Percentiles rank a stretch among this genome's conserved stretches.
Evolutionary conservation across 352 stramenopile species (phyloP).

Genomic region (Phytopythium vexans): DNA sequence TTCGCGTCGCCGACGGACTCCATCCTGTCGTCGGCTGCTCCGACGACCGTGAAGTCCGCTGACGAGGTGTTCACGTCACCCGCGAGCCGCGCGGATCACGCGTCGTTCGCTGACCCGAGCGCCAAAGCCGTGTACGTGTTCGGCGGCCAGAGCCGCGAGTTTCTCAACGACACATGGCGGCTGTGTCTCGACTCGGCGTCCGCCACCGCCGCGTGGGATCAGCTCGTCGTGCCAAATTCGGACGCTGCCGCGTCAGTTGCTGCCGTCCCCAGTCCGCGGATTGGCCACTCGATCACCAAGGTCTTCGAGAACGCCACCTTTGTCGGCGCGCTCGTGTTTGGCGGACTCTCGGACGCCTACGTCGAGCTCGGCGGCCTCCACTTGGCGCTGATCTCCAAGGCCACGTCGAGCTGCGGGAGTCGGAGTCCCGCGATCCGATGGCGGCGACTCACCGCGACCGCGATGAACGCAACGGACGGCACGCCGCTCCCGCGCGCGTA

Average conservation of each 20-base stretch:
- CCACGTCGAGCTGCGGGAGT: constrained; percentile 14
- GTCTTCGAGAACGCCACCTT: constrained; percentile 45
- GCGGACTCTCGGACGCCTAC: constrained; percentile 46
- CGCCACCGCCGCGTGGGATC: constrained; percentile 41
- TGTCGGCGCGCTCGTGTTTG: constrained; percentile 42
- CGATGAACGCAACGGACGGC: constrained; percentile 4
- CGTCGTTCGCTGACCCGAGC: constrained; percentile 26
- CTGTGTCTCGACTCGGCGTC: constrained; percentile 36
- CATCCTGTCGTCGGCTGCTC: constrained; percentile 39
- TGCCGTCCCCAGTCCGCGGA: constrained; percentile 28
- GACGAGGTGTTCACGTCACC: constrained; percentile 60
- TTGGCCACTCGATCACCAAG: constrained; percentile 58
- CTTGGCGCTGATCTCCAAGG: constrained; percentile 40
- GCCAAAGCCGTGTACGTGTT: constrained; percentile 42
- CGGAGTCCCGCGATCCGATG: constrained; percentile 34
- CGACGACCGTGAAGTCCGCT: constrained; percentile 2
- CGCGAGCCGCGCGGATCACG: constrained; percentile 55
- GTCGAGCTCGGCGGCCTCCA: constrained; percentile 36
- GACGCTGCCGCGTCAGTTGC: constrained; percentile 22
- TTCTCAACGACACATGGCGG: constrained; percentile 63
- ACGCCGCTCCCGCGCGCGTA: constrained; percentile 38
- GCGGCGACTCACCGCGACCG: constrained; percentile 20
- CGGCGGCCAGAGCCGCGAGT: constrained; percentile 49
- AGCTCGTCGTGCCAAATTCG: constrained; percentile 31
- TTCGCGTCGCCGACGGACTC: constrained; percentile 45